Evolutionary conservation across 441 rosid species (phyloP).

Genomic region (Brassica balearica): DNA sequence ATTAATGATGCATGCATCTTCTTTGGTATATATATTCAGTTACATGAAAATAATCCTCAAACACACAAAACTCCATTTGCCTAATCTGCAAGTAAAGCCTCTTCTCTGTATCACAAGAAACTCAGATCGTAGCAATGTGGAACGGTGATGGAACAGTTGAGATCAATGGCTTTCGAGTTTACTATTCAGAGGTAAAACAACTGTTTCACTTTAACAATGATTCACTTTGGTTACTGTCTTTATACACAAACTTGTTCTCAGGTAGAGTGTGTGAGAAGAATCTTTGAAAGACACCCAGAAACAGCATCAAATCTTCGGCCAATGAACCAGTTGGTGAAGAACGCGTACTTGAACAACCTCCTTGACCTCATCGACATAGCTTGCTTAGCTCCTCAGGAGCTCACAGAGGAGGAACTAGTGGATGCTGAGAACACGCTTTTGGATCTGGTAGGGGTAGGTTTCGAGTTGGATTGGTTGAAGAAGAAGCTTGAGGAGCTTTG

Average conservation of each 20-base stretch:
- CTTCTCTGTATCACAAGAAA: conserved; percentile 16
- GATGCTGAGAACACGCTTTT: conserved; percentile 31
- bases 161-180: conserved; percentile 41
- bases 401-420: conserved; percentile 41
- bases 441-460: conserved; percentile 43
- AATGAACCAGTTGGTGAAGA: conserved; percentile 35
- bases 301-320: conserved; percentile 25
- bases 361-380: conserved; percentile 26
- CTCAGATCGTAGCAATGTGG: conserved; percentile 37
- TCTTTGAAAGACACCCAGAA: conserved; percentile 41
- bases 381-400: conserved; percentile 40
- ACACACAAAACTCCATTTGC: conserved; percentile 1
- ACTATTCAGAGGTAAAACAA: conserved; percentile 36
- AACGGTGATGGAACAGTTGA: conserved; percentile 48
- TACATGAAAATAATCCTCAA: conserved; percentile 12
- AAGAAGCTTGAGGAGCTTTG: conserved; percentile 38
- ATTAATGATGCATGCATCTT: conserved; percentile 36
- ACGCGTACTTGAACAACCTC: conserved; percentile 29
- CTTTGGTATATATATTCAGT: conserved; percentile 28
- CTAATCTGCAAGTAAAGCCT: conserved; percentile 6
- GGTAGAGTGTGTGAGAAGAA: conserved; percentile 31
- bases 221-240: background rate
- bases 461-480: conserved; percentile 45
- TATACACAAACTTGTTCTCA: conserved; percentile 10
- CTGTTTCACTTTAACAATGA: background rate